Percentiles rank a stretch among this genome's conserved stretches.
Conservation (phyloP, 2,329 filamentous ascomycete genomes). For the Nemania abortiva region DNA sequence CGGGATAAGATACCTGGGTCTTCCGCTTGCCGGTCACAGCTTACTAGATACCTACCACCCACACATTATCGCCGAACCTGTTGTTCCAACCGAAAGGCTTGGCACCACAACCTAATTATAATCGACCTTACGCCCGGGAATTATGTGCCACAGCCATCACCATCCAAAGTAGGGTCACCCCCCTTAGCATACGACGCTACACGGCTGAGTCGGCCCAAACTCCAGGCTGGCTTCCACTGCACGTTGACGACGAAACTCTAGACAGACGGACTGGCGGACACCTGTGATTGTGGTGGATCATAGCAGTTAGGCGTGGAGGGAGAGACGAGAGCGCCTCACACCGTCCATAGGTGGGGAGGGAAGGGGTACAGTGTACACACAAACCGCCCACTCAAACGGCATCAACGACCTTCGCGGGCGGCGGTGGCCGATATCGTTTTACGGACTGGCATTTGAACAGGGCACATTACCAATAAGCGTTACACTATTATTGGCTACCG, state of each 20-base stretch:
- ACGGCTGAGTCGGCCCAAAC: constrained; percentile 19
- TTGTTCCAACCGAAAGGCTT: constrained; percentile 7
- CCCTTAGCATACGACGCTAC: constrained; percentile 15
- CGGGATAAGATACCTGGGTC: background rate
- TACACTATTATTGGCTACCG: constrained; percentile 18
- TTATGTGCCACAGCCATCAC: constrained; percentile 29
- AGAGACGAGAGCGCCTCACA: constrained; percentile 15
- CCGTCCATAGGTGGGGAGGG: background rate
- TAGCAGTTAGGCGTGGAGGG: background rate
- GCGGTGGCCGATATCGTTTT: background rate
- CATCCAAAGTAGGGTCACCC: constrained; percentile 26
- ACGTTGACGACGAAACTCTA: constrained; percentile 12
- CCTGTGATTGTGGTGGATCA: constrained; percentile 12
- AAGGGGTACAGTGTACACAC: constrained; percentile 3
- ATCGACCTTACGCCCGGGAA: constrained; percentile 9
- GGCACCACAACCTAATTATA: constrained; percentile 9
- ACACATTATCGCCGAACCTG: background rate
- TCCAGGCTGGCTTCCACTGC: constrained; percentile 4
- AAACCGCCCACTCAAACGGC: constrained; percentile 9
- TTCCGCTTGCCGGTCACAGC: background rate
- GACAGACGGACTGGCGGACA: constrained; percentile 6
- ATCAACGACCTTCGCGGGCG: constrained; percentile 3
- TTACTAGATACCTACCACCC: constrained; percentile 16
- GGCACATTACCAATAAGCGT: constrained; percentile 20
- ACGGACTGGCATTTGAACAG: constrained; percentile 9